Evolutionary conservation across 768 basidiomycete species (phyloP).

Genomic region (Suillus subalutaceus): DNA sequence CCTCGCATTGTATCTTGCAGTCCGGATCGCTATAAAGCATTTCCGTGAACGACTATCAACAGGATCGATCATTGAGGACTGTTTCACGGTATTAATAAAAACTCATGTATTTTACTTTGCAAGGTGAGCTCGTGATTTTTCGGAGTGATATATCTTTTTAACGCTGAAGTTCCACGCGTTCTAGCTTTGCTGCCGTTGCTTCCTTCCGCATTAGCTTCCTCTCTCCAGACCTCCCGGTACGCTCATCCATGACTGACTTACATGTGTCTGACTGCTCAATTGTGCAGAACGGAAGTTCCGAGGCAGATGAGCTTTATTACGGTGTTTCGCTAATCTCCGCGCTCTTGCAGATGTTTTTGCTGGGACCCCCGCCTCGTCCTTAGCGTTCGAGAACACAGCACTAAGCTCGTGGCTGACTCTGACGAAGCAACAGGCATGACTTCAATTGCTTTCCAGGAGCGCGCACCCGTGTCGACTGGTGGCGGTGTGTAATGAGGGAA

Average conservation of each 20-base stretch:
- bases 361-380: constrained; percentile 1
- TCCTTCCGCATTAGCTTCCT: neutral
- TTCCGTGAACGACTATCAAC: neutral
- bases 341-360: neutral
- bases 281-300: neutral
- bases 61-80: neutral
- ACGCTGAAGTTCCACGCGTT: neutral
- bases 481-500: neutral
- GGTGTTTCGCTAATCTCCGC: neutral
- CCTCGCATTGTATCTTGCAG: neutral
- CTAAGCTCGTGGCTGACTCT: neutral
- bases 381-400: neutral
- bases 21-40: neutral
- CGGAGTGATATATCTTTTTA: neutral
- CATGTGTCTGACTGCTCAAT: too few relatives aligned
- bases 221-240: neutral
- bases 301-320: neutral
- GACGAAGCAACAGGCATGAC: neutral
- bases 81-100: neutral
- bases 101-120: neutral
- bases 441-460: neutral
- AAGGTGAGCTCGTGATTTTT: neutral
- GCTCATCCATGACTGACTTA: neutral
- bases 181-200: constrained; percentile 1
- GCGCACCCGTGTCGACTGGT: neutral